A percentile compares a stretch with the other conserved stretches of the same genome.
Evolutionary conservation across 164 flowering plant genomes (phyloP).

Genomic region (Amborella trichopoda): DNA sequence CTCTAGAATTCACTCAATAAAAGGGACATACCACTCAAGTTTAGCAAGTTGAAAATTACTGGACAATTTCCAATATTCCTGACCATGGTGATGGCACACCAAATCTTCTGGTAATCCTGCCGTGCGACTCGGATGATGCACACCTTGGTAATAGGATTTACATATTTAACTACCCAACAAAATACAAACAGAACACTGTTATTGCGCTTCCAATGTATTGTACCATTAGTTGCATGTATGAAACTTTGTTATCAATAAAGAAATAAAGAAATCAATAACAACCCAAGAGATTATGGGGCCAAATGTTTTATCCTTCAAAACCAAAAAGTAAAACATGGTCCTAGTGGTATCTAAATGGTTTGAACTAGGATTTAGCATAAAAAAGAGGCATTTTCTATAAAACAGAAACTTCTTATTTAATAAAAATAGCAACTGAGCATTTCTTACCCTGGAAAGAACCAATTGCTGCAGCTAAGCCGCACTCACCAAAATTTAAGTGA

Average conservation of each 20-base stretch:
- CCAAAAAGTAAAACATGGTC: neutral
- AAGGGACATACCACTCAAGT: slow-evolving; percentile 63
- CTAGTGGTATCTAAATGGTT: neutral
- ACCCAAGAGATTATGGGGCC: neutral
- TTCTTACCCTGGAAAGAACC: slow-evolving; percentile 61
- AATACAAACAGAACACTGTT: neutral
- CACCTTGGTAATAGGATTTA: slow-evolving; percentile 75
- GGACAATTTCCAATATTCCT: slow-evolving; percentile 65
- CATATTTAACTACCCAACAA: slow-evolving; percentile 61
- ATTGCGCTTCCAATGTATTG: neutral
- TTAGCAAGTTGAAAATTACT: slow-evolving; percentile 52
- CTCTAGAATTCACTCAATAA: neutral
- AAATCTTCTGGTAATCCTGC: slow-evolving; percentile 63
- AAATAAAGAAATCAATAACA: neutral
- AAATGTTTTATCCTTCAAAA: neutral
- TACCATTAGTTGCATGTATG: neutral
- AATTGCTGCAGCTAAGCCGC: slow-evolving; percentile 73
- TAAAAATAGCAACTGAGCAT: neutral
- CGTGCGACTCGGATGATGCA: slow-evolving; percentile 65
- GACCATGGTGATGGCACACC: slow-evolving; percentile 81
- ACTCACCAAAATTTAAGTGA: slow-evolving; percentile 76
- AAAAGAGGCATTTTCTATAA: neutral
- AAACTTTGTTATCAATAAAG: neutral
- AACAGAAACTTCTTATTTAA: neutral
- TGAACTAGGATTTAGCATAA: neutral